These are phyloP conservation scores for Leccinum olivaceopallidum DNA, from an alignment of 768 basidiomycete genomes.

Conservation along the genomic window DNA sequence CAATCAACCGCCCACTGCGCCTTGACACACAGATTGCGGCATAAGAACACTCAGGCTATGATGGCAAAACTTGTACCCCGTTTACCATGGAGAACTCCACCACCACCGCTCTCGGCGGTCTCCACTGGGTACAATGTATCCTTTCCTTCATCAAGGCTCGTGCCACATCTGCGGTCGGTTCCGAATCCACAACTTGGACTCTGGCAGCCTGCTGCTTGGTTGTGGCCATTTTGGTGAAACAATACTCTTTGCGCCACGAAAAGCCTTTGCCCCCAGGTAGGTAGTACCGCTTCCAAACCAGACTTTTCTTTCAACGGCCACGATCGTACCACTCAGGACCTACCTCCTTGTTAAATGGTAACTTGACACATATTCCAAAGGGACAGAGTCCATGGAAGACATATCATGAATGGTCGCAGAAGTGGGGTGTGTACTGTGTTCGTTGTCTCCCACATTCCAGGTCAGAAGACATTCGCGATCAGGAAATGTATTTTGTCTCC, in stretches of 20 bases:
- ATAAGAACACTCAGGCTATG: no score
- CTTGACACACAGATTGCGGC: not conserved
- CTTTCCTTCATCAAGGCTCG: not conserved
- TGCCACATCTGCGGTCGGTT: not conserved
- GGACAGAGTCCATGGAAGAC: conserved; percentile 7
- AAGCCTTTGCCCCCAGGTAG: conserved; percentile 3
- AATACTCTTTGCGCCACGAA: not conserved
- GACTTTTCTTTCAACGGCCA: not conserved
- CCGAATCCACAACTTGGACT: not conserved
- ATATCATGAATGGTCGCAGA: conserved; percentile 6
- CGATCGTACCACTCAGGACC: not conserved
- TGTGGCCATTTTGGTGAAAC: not conserved
- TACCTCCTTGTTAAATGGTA: not conserved
- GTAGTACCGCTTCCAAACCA: not conserved
- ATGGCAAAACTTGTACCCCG: not conserved
- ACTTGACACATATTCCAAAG: conserved; percentile 1
- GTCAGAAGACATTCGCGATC: not conserved
- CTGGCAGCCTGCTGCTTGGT: not conserved
- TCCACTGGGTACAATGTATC: not conserved
- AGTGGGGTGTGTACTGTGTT: conserved; percentile 23
- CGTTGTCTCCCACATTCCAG: not conserved
- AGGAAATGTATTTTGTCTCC: conserved; percentile 43
- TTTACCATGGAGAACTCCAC: not conserved
- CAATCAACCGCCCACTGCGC: not conserved
- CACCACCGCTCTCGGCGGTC: not conserved